Base-by-base conservation (phyloP, 2,329 filamentous ascomycete genomes). In the Knufia fluminis region DNA sequence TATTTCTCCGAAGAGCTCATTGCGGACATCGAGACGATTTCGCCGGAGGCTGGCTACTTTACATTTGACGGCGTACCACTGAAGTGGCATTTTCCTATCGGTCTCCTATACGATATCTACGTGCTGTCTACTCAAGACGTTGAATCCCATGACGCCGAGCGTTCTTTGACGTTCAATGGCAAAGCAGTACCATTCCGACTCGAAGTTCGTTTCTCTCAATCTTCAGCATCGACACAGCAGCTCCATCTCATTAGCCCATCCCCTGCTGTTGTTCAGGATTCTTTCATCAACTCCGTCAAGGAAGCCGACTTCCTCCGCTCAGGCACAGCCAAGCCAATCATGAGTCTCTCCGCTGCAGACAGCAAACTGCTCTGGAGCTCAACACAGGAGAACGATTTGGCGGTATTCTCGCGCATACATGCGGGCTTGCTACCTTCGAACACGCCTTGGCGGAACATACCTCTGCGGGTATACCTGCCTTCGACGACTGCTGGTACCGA, bases 221-320 rank as follows among this genome's bases (percentile, higher is more conserved):
- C 49, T 23, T 24, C 52, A 36, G 36, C 51, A 45, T n/a, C 12
- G 17, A 36, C 10, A 46, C 20, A 20, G 57, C 36, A 66, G 9
- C 59, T 64, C 3, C 61, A 81, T 12, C 79, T 81, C 32, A 85
- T 82, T 80, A 64, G 86, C 50, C 76, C 71, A 2, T 66, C 85
- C 3, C 78, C 82, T 57, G 81, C 79, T 59, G 71, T 76, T 2
- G 69, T 82, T 61, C 77, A 80, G 52, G 82, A 85, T 62, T 72
- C 79, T 0, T 86, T 79, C 60, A 80, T 83, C 48, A 84, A 85
- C 56, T 79, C 74, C 46, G 81, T 85, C 54, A 86, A 86, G 62
- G 82, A 85, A 74, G 89, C 90, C 24, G 89, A 95, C 66, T 94
- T 89, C 58, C 73, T 94, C 45, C 80, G 90, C 46, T 91, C 92